A percentile compares a stretch with the other conserved stretches of the same genome.
Conservation (phyloP, 306 rosid species). For the Mimosa pudica region DNA sequence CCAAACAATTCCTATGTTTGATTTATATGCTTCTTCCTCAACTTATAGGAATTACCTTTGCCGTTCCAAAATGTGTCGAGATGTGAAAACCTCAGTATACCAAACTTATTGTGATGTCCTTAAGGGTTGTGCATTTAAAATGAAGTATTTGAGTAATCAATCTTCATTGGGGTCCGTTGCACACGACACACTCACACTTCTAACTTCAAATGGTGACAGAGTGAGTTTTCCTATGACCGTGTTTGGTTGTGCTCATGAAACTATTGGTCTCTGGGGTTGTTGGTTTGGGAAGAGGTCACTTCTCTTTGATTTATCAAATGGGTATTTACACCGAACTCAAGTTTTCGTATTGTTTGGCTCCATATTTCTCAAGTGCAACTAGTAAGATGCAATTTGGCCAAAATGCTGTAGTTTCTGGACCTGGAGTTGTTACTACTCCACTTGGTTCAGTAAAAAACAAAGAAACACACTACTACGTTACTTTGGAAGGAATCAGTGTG, state of each 20-base stretch:
- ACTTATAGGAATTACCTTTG: neutral
- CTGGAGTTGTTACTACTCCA: neutral
- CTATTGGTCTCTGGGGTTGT: slow-evolving; percentile 53
- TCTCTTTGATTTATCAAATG: slow-evolving; percentile 50
- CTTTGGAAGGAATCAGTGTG: no score
- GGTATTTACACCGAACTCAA: slow-evolving; percentile 30
- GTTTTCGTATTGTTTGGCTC: slow-evolving; percentile 44
- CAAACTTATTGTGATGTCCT: neutral
- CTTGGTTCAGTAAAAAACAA: neutral
- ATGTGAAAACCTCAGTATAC: neutral
- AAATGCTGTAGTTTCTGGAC: neutral
- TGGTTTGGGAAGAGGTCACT: slow-evolving; percentile 50
- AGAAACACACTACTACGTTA: no score
- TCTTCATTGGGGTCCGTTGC: accelerated
- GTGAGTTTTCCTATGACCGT: slow-evolving; percentile 33
- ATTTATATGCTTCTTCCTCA: neutral
- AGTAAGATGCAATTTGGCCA: neutral
- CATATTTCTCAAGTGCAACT: no score
- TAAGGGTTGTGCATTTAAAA: neutral
- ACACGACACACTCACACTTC: slow-evolving; percentile 48
- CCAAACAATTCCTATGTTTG: neutral
- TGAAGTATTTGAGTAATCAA: neutral
- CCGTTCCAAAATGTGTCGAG: neutral
- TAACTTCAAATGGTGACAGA: slow-evolving; percentile 1
- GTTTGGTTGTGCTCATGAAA: slow-evolving; percentile 53